phyloP scores from a whole-genome alignment of 1,284 basidiomycete species.

The Ceratobasidium theobromae region DNA sequence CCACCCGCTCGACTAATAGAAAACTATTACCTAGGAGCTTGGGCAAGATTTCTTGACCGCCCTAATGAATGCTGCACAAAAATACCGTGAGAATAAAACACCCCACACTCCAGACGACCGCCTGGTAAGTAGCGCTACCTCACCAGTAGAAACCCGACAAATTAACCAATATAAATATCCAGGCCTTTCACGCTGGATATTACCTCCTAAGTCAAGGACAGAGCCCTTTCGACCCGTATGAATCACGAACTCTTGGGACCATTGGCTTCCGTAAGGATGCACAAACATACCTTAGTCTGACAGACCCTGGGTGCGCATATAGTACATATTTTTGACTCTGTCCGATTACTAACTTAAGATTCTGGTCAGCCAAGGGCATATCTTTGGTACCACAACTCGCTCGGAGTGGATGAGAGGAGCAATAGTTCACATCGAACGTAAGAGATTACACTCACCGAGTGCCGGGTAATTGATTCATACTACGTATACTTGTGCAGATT shows the following conservation, averaged over 20 bases:
- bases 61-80: background rate
- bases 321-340: background rate
- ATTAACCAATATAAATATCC: background rate
- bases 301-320: slow-evolving; percentile 9
- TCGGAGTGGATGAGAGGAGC: background rate
- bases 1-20: background rate
- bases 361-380: slow-evolving; percentile 3
- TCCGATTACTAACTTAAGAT: background rate
- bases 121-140: background rate
- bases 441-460: background rate
- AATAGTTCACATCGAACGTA: slow-evolving; percentile 13
- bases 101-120: background rate
- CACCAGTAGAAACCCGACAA: background rate
- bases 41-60: background rate
- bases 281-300: slow-evolving; percentile 11
- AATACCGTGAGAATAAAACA: background rate
- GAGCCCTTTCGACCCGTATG: background rate
- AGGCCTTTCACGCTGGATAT: slow-evolving; percentile 12
- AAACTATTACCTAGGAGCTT: background rate
- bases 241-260: background rate
- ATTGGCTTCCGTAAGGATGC: background rate
- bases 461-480: background rate
- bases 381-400: background rate
- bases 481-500: background rate
- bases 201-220: slow-evolving; percentile 15